These are phyloP conservation scores for Calycina herbarum DNA, from an alignment of 2,329 filamentous ascomycete genomes.

Conservation along the genomic window DNA sequence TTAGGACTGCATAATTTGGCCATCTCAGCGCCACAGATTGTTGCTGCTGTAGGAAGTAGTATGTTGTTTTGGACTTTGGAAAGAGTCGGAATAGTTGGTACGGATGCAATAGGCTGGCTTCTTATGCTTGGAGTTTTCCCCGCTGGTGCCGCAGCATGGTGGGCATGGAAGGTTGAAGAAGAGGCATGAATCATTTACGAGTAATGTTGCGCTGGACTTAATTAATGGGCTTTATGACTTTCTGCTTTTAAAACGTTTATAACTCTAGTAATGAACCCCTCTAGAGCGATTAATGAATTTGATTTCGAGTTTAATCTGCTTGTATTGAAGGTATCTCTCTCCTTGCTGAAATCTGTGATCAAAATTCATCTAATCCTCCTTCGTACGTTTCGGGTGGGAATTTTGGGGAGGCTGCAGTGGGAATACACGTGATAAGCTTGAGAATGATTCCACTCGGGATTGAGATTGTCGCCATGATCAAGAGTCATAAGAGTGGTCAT, in stretches of 20 bases:
- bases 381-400: too few relatives aligned
- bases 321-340: too few relatives aligned
- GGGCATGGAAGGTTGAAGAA: conserved; percentile 6
- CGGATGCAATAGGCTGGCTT: conserved; percentile 14
- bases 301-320: not conserved
- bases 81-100: not conserved
- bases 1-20: conserved; percentile 13
- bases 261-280: conserved; percentile 6
- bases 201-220: not conserved
- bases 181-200: not conserved
- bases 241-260: not conserved
- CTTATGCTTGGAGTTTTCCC: conserved; percentile 15
- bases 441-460: too few relatives aligned
- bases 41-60: conserved; percentile 13
- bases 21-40: conserved; percentile 15
- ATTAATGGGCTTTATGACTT: conserved; percentile 2
- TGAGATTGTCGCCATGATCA: too few relatives aligned
- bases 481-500: too few relatives aligned
- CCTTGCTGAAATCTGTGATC: too few relatives aligned
- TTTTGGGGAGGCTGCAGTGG: too few relatives aligned
- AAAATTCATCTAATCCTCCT: too few relatives aligned
- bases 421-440: too few relatives aligned
- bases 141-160: conserved; percentile 8
- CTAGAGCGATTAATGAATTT: conserved; percentile 1
- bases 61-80: conserved; percentile 9